Conservation (phyloP, 345 rosid species). For the Gossypioides kirkii region DNA sequence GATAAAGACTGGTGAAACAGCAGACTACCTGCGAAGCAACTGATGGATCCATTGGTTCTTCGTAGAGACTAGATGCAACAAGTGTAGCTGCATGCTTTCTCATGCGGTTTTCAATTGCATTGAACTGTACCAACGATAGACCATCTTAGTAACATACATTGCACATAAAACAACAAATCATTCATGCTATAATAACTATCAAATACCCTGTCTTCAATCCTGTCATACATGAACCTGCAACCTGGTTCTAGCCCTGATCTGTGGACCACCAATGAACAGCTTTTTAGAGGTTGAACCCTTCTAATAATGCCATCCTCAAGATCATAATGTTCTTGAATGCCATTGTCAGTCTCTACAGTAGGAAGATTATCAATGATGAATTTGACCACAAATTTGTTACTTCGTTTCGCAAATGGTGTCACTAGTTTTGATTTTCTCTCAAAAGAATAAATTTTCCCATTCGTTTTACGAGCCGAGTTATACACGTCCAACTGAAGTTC, state of each 20-base stretch:
- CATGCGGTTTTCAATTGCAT: slow-evolving; percentile 66
- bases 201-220: slow-evolving; percentile 74
- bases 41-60: slow-evolving; percentile 77
- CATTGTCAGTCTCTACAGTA: slow-evolving; percentile 31
- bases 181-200: slow-evolving; percentile 13
- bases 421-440: slow-evolving; percentile 47
- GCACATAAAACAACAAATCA: slow-evolving; percentile 11
- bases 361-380: slow-evolving; percentile 45
- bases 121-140: slow-evolving; percentile 39
- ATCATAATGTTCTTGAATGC: slow-evolving; percentile 28
- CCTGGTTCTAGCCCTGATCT: slow-evolving; percentile 65
- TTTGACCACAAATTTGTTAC: slow-evolving; percentile 62
- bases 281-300: slow-evolving; percentile 52
- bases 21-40: slow-evolving; percentile 81
- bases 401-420: slow-evolving; percentile 77
- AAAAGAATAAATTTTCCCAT: slow-evolving; percentile 55
- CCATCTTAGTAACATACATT: slow-evolving; percentile 5
- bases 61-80: slow-evolving; percentile 54
- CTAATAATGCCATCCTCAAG: slow-evolving; percentile 69
- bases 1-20: background rate
- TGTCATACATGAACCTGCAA: slow-evolving; percentile 85
- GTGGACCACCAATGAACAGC: slow-evolving; percentile 56
- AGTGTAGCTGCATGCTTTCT: slow-evolving; percentile 47
- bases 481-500: slow-evolving; percentile 34
- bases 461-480: slow-evolving; percentile 37